These are phyloP conservation scores for Botryosphaeria dothidea DNA, from an alignment of 2,329 filamentous ascomycete species.

Conservation along the genomic window DNA sequence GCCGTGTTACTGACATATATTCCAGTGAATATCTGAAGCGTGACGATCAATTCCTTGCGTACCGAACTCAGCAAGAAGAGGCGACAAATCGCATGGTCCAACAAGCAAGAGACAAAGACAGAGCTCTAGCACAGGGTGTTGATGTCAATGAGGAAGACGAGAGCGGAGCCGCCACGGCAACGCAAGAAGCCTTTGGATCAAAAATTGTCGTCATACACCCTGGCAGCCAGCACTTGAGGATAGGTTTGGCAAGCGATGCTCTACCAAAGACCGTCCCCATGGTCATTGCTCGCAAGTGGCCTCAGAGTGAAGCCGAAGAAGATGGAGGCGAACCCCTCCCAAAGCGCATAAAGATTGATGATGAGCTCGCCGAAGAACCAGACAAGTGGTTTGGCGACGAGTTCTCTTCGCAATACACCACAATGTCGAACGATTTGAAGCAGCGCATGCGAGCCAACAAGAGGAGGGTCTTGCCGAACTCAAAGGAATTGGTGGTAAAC, in stretches of 20 bases:
- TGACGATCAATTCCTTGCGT: slow-evolving; percentile 91
- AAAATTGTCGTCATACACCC: slow-evolving; percentile 95
- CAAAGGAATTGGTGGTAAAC: slow-evolving; percentile 91
- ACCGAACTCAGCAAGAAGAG: slow-evolving; percentile 85
- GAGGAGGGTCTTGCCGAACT: slow-evolving; percentile 93
- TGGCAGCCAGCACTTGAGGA: slow-evolving; percentile 91
- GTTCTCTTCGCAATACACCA: slow-evolving; percentile 68
- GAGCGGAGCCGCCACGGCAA: slow-evolving; percentile 29
- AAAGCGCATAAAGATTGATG: slow-evolving; percentile 62
- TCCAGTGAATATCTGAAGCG: slow-evolving; percentile 93
- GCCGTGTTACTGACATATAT: not conserved
- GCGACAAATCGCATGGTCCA: slow-evolving; percentile 81
- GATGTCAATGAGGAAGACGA: slow-evolving; percentile 34
- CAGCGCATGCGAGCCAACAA: slow-evolving; percentile 90
- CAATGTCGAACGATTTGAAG: slow-evolving; percentile 85
- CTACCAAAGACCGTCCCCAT: slow-evolving; percentile 93
- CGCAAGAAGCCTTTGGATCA: slow-evolving; percentile 67
- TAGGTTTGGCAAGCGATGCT: slow-evolving; percentile 94
- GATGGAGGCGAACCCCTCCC: slow-evolving; percentile 76
- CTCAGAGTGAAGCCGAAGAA: slow-evolving; percentile 80
- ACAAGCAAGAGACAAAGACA: slow-evolving; percentile 82
- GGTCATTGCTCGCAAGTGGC: slow-evolving; percentile 79
- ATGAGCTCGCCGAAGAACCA: slow-evolving; percentile 60
- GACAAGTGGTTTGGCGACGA: slow-evolving; percentile 84
- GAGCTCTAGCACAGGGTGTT: slow-evolving; percentile 68